Conservation (phyloP, 768 basidiomycete genomes). For the Macrolepiota albuminosa region DNA sequence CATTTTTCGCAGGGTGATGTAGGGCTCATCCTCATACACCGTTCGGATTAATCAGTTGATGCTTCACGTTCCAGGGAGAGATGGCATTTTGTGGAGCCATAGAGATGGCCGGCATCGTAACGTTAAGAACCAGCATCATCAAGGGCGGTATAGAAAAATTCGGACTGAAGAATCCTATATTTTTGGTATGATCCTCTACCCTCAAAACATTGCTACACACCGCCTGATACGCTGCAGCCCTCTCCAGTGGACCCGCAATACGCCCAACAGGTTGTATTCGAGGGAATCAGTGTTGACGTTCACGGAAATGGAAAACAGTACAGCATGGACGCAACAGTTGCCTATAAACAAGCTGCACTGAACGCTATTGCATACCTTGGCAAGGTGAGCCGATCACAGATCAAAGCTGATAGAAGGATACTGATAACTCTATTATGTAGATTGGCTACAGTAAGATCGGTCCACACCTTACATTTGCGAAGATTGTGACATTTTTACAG, state of each 20-base stretch:
- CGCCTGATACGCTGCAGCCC: constrained; percentile 36
- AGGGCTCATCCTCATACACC: constrained; percentile 4
- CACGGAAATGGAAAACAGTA: constrained; percentile 74
- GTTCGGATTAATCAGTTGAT: constrained; percentile 1
- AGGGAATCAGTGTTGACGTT: constrained; percentile 69
- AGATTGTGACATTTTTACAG: constrained; percentile 24
- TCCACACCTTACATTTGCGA: neutral
- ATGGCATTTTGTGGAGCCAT: constrained; percentile 76
- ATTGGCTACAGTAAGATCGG: constrained; percentile 62
- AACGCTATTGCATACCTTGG: constrained; percentile 71
- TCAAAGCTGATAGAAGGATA: neutral
- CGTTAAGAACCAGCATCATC: constrained; percentile 67
- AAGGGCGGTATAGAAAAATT: constrained; percentile 73
- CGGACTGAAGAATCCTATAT: constrained; percentile 69
- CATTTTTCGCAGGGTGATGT: constrained; percentile 81
- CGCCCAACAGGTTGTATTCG: constrained; percentile 71
- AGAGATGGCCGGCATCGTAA: constrained; percentile 76
- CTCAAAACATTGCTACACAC: neutral
- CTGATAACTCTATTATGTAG: constrained; percentile 25
- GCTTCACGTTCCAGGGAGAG: constrained; percentile 43
- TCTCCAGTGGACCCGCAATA: constrained; percentile 75
- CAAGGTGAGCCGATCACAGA: constrained; percentile 38
- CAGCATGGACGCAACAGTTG: constrained; percentile 76
- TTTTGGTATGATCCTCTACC: constrained; percentile 40
- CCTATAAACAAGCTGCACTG: constrained; percentile 76